Conservation (phyloP, 2,329 filamentous ascomycete species). For the Verruconis gallopava region DNA sequence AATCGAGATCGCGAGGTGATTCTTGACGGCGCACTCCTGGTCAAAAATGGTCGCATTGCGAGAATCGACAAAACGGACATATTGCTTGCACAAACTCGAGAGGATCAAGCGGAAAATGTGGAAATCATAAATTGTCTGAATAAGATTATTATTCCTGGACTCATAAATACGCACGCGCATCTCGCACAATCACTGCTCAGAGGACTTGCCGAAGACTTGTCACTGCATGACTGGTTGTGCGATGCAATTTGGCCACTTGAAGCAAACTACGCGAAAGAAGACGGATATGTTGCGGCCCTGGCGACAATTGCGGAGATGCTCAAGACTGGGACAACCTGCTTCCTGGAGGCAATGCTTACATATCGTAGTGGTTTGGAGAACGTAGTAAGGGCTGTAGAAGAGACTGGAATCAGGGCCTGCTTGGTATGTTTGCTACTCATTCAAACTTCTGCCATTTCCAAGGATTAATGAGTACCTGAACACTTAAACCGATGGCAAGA, state of each 20-base stretch:
- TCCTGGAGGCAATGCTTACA: constrained; percentile 36
- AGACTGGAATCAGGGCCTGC: constrained; percentile 8
- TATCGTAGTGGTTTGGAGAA: constrained; percentile 5
- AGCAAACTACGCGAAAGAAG: constrained; percentile 31
- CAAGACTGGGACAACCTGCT: constrained; percentile 28
- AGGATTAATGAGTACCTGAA: too few species aligned
- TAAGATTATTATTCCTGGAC: constrained; percentile 35
- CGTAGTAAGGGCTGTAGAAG: constrained; percentile 5
- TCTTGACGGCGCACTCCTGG: constrained; percentile 33
- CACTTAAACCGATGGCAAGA: too few species aligned
- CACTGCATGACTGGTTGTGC: constrained; percentile 38
- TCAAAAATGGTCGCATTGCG: constrained; percentile 27
- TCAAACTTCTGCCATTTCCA: too few species aligned
- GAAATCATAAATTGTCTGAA: constrained; percentile 24
- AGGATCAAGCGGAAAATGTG: constrained; percentile 12
- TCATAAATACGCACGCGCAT: constrained; percentile 40
- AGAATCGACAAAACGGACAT: constrained; percentile 30
- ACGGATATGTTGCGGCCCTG: constrained; percentile 35
- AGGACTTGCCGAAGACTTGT: constrained; percentile 35
- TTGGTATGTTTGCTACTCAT: neutral
- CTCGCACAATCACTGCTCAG: constrained; percentile 37
- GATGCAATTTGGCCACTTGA: constrained; percentile 38
- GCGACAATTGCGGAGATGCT: constrained; percentile 27
- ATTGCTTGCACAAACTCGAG: constrained; percentile 19
- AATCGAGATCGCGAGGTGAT: constrained; percentile 33